Conservation (phyloP, 257 asterid species). For the Petrea volubilis region DNA sequence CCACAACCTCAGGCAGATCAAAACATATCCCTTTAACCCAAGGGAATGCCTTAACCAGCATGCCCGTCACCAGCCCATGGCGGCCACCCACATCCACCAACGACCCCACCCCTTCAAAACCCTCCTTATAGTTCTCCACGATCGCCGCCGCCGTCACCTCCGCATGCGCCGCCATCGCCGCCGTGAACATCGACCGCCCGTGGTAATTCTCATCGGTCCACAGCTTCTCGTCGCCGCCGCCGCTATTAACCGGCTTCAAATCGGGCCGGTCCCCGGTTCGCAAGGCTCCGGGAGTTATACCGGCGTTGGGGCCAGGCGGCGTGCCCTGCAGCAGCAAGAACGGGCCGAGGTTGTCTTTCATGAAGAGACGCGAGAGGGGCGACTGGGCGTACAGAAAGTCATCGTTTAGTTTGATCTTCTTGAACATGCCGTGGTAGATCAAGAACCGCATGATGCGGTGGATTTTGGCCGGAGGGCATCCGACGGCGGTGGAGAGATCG, state of each 20-base stretch:
- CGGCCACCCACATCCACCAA: conserved; percentile 74
- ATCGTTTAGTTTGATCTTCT: background rate
- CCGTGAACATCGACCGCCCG: conserved; percentile 23
- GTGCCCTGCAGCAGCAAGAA: conserved; percentile 34
- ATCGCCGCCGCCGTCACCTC: conserved; percentile 27
- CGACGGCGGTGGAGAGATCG: conserved; percentile 36
- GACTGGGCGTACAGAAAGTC: conserved; percentile 1
- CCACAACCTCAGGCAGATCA: conserved; percentile 53
- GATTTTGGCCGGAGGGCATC: conserved; percentile 36
- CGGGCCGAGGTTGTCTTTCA: conserved; percentile 35
- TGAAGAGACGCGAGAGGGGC: background rate
- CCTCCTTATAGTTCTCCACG: conserved; percentile 17
- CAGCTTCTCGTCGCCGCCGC: too few relatives aligned
- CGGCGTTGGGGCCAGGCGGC: conserved; percentile 30
- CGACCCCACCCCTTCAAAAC: conserved; percentile 36
- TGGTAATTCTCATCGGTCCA: too few relatives aligned
- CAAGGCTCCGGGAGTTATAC: conserved; percentile 10
- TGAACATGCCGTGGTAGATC: conserved; percentile 39
- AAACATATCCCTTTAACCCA: conserved; percentile 39
- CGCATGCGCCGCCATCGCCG: conserved; percentile 48
- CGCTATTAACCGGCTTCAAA: background rate
- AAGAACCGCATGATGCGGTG: conserved; percentile 60
- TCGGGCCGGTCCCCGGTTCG: background rate
- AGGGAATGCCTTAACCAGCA: conserved; percentile 44
- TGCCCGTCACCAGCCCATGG: conserved; percentile 40